Conservation (phyloP, 2,329 filamentous ascomycete genomes). For the Macrophomina tecta region DNA sequence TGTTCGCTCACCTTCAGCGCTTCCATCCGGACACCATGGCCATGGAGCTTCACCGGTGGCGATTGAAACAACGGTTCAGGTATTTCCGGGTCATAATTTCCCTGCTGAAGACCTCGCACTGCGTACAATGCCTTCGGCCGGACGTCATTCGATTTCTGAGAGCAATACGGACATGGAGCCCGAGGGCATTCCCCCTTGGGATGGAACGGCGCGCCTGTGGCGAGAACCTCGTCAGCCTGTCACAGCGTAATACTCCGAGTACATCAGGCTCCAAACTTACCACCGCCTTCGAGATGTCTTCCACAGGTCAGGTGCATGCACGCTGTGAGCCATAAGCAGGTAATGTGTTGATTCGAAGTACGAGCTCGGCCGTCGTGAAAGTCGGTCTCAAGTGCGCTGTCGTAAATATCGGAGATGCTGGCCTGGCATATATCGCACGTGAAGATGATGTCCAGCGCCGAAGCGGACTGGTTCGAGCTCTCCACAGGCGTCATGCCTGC, state of each 20-base stretch:
- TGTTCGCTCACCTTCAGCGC: slow-evolving; percentile 47
- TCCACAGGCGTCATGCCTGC: background rate
- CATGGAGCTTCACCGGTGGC: slow-evolving; percentile 52
- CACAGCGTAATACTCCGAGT: background rate
- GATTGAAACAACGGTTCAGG: slow-evolving; percentile 50
- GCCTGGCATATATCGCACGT: slow-evolving; percentile 56
- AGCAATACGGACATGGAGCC: slow-evolving; percentile 54
- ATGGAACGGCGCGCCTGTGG: slow-evolving; percentile 55
- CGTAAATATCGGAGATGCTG: slow-evolving; percentile 54
- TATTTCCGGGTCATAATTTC: slow-evolving; percentile 52
- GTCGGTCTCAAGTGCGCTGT: slow-evolving; percentile 37
- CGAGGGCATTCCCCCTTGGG: slow-evolving; percentile 46
- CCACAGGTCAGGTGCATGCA: slow-evolving; percentile 58
- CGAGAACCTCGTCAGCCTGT: background rate
- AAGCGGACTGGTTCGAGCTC: background rate
- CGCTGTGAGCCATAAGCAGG: slow-evolving; percentile 54
- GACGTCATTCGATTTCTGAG: slow-evolving; percentile 43
- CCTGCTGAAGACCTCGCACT: slow-evolving; percentile 50
- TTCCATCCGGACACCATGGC: slow-evolving; percentile 45
- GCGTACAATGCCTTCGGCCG: slow-evolving; percentile 49
- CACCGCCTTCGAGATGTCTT: slow-evolving; percentile 56
- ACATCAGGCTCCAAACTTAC: slow-evolving; percentile 39
- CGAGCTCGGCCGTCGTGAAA: slow-evolving; percentile 37
- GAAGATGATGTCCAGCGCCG: slow-evolving; percentile 53
- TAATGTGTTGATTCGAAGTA: slow-evolving; percentile 47